A percentile compares a stretch with the other conserved stretches of the same genome.
Evolutionary conservation across 78 protist genomes (phyloP).

Genomic region (Polysphondylium violaceum): DNA sequence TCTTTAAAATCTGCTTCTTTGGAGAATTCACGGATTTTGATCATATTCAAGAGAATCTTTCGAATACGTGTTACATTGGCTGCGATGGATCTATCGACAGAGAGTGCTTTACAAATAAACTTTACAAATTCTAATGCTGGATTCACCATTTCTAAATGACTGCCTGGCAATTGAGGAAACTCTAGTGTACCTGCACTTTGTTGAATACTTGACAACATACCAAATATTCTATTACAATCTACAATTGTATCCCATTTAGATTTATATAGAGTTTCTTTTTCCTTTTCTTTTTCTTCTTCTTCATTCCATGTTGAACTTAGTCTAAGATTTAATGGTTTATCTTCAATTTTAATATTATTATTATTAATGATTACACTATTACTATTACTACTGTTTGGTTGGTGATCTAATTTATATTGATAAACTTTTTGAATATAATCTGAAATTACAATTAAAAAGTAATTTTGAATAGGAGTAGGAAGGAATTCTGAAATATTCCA

Average conservation of each 20-base stretch:
- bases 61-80: constrained; percentile 29
- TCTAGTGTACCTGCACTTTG: background rate
- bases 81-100: constrained; percentile 40
- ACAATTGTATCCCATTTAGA: background rate
- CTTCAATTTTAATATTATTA: background rate
- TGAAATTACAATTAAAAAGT: constrained; percentile 48
- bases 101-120: constrained; percentile 76
- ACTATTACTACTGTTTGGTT: background rate
- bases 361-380: background rate
- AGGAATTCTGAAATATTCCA: constrained; percentile 70
- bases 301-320: background rate
- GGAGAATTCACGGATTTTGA: constrained; percentile 84
- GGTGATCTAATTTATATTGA: background rate
- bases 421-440: constrained; percentile 39
- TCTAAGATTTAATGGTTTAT: background rate
- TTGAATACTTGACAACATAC: constrained; percentile 2
- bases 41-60: constrained; percentile 65
- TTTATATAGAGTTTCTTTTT: background rate
- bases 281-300: constrained; percentile 14
- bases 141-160: constrained; percentile 12
- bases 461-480: constrained; percentile 40
- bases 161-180: constrained; percentile 42
- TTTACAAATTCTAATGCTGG: constrained; percentile 70
- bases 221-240: constrained; percentile 19
- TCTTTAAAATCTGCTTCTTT: constrained; percentile 74